Evolutionary conservation across 352 stramenopile genomes (phyloP).

Genomic region (Phytophthora crassamura): DNA sequence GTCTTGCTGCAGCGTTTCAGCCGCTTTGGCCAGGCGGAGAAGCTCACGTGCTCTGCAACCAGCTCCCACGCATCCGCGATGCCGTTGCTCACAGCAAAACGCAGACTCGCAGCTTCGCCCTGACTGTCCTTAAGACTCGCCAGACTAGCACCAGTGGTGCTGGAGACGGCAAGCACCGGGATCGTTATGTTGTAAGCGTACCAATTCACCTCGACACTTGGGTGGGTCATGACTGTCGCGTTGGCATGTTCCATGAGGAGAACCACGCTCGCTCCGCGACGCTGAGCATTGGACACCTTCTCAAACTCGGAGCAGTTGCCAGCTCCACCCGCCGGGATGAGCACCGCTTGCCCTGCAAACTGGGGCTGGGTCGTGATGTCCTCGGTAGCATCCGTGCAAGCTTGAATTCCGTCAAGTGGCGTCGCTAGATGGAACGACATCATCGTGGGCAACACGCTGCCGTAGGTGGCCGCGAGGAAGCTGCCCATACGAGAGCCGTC

Average conservation of each 20-base stretch:
- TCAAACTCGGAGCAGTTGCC: constrained; percentile 47
- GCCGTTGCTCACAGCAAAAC: constrained; percentile 44
- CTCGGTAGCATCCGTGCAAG: constrained; percentile 28
- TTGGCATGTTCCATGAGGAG: constrained; percentile 42
- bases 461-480: constrained; percentile 64
- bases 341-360: constrained; percentile 35
- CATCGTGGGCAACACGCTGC: constrained; percentile 44
- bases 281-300: constrained; percentile 52
- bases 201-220: constrained; percentile 57
- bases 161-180: constrained; percentile 47
- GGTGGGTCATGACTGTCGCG: constrained; percentile 35
- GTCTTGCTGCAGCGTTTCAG: constrained; percentile 48
- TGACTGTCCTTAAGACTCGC: constrained; percentile 17
- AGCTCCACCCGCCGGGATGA: constrained; percentile 35
- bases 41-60: constrained; percentile 41
- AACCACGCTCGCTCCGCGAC: constrained; percentile 46
- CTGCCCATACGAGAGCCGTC: constrained; percentile 37
- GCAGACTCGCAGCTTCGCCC: constrained; percentile 22
- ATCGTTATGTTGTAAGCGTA: constrained; percentile 79
- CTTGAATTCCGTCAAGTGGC: constrained; percentile 31
- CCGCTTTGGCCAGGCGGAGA: constrained; percentile 54
- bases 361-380: constrained; percentile 21
- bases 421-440: constrained; percentile 29
- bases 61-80: constrained; percentile 63
- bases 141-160: constrained; percentile 37